Evolutionary conservation across 345 rosid genomes (phyloP), one percentile per base, ranked within the genome.

Genomic region (Isatis tinctoria): DNA sequence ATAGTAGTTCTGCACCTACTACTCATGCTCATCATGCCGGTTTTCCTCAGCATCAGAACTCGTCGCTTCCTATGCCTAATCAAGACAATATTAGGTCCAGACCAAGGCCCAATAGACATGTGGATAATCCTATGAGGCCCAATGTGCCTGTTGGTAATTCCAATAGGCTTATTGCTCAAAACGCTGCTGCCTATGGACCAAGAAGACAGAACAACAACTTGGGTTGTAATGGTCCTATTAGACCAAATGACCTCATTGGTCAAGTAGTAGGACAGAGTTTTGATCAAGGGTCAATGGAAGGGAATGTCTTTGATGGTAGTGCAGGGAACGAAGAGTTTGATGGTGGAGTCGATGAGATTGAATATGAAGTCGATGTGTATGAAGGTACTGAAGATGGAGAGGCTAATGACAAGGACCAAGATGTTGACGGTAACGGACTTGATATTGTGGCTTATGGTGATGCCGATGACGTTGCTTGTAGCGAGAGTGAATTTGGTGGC

Each of bases 401-500:
- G 44, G 30, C 54, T 49, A 48, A 48, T 30, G 20, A 59, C 4
- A 58, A 60, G 8, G 64, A 44, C 10, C 17, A 69, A 40, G 60
- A 45, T 3, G 13, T 49, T 51, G 64, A 60, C 8, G 69, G 12
- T 51, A 48, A 27, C 18, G 45, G 27, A 5, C 44, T 59, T 74
- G 73, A 74, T 6, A 22, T n/a, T 60, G 62, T 74, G 62, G 68
- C 54, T 60, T 49, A 10, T 22, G 68, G 62, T 4, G 45, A 47
- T 57, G 61, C 20, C 13, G 7, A 30, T 5, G 44, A 20, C 30
- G 33, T 17, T 26, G 43, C 72, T 37, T 8, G 65, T 66, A 74
- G 72, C n/a, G 78, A 58, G 60, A 74, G 78, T 74, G 66, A 58
- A 9, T 74, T 74, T 36, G 78, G 78, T 48, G 73, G 68, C 7